These are phyloP conservation scores for Fusarium devonianum DNA, from an alignment of 2,329 filamentous ascomycete species.

Conservation along the genomic window DNA sequence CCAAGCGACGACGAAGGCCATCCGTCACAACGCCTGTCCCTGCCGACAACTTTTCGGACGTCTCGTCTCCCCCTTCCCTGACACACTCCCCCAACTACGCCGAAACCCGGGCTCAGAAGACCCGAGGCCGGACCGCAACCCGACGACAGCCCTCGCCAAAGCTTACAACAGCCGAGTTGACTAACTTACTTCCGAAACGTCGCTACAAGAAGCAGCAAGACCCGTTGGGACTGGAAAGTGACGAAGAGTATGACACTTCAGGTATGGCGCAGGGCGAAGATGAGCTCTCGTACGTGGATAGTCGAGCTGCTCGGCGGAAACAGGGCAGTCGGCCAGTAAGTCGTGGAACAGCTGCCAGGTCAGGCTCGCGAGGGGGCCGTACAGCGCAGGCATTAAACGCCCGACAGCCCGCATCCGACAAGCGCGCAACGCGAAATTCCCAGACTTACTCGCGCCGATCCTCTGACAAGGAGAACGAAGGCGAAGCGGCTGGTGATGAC, in stretches of 20 bases:
- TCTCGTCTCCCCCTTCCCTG: slow-evolving; percentile 70
- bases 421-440: slow-evolving; percentile 38
- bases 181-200: slow-evolving; percentile 61
- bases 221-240: slow-evolving; percentile 52
- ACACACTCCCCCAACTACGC: slow-evolving; percentile 70
- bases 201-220: slow-evolving; percentile 52
- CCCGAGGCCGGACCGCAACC: slow-evolving; percentile 43
- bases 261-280: slow-evolving; percentile 62
- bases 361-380: slow-evolving; percentile 41
- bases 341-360: slow-evolving; percentile 40
- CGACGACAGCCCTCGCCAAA: slow-evolving; percentile 50
- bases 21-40: slow-evolving; percentile 49
- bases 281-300: slow-evolving; percentile 59
- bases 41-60: slow-evolving; percentile 57
- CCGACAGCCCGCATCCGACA: slow-evolving; percentile 34
- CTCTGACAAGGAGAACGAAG: slow-evolving; percentile 66
- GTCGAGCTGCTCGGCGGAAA: slow-evolving; percentile 46
- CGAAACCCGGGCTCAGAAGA: slow-evolving; percentile 37
- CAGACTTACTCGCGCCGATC: slow-evolving; percentile 60
- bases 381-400: slow-evolving; percentile 35
- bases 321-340: slow-evolving; percentile 44
- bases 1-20: slow-evolving; percentile 53
- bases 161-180: slow-evolving; percentile 62
- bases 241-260: slow-evolving; percentile 58
- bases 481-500: slow-evolving; percentile 36